These are phyloP conservation scores for Penicillium sp. DNA, from an alignment of 2,329 filamentous ascomycete species.

Conservation along the genomic window DNA sequence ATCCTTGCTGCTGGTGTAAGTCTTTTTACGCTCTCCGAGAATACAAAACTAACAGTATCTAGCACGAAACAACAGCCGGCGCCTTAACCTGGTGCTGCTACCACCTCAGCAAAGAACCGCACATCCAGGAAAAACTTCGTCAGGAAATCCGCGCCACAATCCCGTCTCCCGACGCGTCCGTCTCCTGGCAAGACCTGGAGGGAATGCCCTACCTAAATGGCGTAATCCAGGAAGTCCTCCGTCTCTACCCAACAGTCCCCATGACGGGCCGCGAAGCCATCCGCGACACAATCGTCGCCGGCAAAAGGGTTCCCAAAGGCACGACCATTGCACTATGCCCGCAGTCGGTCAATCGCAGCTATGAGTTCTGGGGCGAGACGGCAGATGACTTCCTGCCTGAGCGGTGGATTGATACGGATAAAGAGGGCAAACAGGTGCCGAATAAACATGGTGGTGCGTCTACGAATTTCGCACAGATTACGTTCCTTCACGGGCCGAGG, in stretches of 20 bases:
- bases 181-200: conserved; percentile 45
- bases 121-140: conserved; percentile 27
- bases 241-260: conserved; percentile 67
- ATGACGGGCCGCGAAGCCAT: conserved; percentile 65
- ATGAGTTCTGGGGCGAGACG: conserved; percentile 68
- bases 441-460: conserved; percentile 53
- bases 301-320: conserved; percentile 63
- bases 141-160: conserved; percentile 27
- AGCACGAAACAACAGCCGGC: conserved; percentile 34
- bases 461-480: conserved; percentile 41
- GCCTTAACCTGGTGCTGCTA: conserved; percentile 31
- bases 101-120: conserved; percentile 25
- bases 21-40: neutral
- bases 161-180: conserved; percentile 2
- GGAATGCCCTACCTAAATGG: conserved; percentile 72
- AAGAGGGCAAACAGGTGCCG: conserved; percentile 51
- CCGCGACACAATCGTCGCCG: conserved; percentile 63
- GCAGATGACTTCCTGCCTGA: conserved; percentile 73
- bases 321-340: conserved; percentile 65
- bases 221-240: conserved; percentile 70
- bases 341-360: conserved; percentile 66
- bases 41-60: conserved; percentile 18
- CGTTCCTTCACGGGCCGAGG: conserved; percentile 40
- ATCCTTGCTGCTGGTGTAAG: conserved; percentile 38
- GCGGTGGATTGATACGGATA: conserved; percentile 62